Evolutionary conservation across 805 yeast genomes (phyloP).

Genomic region (Starmerella scarabaei): DNA sequence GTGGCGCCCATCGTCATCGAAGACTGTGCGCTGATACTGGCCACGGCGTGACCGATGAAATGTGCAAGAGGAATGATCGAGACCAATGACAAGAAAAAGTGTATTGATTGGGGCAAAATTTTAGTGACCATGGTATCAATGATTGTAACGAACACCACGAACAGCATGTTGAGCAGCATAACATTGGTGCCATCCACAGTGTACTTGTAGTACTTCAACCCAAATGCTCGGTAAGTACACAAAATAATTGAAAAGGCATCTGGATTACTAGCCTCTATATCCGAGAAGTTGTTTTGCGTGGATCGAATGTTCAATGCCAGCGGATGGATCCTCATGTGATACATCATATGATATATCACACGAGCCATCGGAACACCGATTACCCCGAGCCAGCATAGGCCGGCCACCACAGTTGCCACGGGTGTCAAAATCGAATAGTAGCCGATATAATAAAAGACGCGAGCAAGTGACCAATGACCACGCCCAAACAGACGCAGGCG

Average conservation of each 20-base stretch:
- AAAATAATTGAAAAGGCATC: conserved; percentile 38
- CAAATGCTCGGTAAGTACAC: conserved; percentile 86
- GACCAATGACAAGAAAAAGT: conserved; percentile 63
- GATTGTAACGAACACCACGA: conserved; percentile 70
- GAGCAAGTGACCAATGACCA: conserved; percentile 79
- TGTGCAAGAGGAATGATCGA: conserved; percentile 91
- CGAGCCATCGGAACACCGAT: conserved; percentile 92
- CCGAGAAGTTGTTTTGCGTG: conserved; percentile 24
- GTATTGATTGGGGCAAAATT: conserved; percentile 37
- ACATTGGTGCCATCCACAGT: conserved; percentile 95
- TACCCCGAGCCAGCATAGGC: conserved; percentile 66
- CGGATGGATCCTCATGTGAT: conserved; percentile 82
- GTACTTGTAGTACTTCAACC: conserved; percentile 86
- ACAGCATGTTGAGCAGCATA: conserved; percentile 72
- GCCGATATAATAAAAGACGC: conserved; percentile 59
- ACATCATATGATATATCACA: conserved; percentile 49
- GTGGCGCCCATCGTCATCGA: conserved; percentile 99
- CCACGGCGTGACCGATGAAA: conserved; percentile 98
- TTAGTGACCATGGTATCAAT: conserved; percentile 57
- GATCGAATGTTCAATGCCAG: conserved; percentile 68
- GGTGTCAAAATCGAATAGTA: conserved; percentile 67
- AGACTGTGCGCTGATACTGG: conserved; percentile 94
- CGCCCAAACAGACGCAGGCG: conserved; percentile 66
- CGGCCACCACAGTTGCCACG: conserved; percentile 39
- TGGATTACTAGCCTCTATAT: conserved; percentile 33